Base-by-base conservation (phyloP, 2,329 filamentous ascomycete species). In the Diaporthe helianthi region DNA sequence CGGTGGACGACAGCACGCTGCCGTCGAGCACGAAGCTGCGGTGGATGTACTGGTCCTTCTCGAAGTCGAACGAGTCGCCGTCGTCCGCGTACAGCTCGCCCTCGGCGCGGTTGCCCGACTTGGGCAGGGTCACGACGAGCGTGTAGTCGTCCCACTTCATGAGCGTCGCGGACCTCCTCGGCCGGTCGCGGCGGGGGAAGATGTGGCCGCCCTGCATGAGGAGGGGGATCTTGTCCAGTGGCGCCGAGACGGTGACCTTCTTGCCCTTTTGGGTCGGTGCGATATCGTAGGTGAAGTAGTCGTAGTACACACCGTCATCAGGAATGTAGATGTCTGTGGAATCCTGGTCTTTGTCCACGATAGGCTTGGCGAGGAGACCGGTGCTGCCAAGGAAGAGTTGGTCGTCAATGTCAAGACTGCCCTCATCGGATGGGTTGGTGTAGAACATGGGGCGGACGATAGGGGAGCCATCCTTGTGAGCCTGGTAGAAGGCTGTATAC, bases 61-160 rank as follows among this genome's bases (percentile, higher is more conserved):
- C 85, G 77, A 93, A 94, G 67, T 97, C 93, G 74, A 94, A 99
- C 0, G 92, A 92, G 80, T 98, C 94, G 58, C 96, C 96, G 73
- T 99, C 96, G 76, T 99, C 96, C 36, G 93, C 84, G 76, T 99
- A 99, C 9, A 99, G 83, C 60, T 92, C 90, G 33, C 96, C 96
- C 58, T 91, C 87, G 0, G 95, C 84, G 60, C 73, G 71, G 75
- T 90, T 88, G 65, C 91, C 90, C 38, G 87, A 84, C 73, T 89
- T 87, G 73, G 88, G 84, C 19, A 97, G 83, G 0, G 88, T 87
- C 2, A 98, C 85, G 2, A 99, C 90, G 1, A 99, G 87, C 0
- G 96, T 99, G 83, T 97, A 97, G 49, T 97, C 94, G 78, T 99
- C 96, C 80, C 90, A 97, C 75, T 89, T 92, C 96, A 98, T 98